Percentiles rank a stretch among this genome's conserved stretches.
These are phyloP conservation scores for Lipomyces kockii DNA, from an alignment of 805 yeast genomes.

Conservation along the genomic window DNA sequence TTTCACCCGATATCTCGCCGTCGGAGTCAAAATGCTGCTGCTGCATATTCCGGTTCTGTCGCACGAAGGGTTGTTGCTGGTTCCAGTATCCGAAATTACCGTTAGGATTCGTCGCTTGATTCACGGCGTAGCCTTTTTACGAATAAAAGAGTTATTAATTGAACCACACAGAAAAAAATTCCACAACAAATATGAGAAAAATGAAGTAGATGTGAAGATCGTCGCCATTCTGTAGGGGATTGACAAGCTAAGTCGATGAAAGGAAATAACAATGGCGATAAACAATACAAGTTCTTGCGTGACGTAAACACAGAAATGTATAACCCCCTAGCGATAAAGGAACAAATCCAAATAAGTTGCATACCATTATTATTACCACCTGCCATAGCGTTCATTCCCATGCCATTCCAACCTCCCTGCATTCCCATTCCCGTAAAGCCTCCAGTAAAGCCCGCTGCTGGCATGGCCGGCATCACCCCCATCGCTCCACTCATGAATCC, in stretches of 20 bases:
- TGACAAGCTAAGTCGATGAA: not conserved
- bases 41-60: not conserved
- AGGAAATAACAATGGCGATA: not conserved
- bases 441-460: not conserved
- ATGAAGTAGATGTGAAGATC: not conserved
- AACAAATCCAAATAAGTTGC: conserved; percentile 1
- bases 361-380: conserved; percentile 10
- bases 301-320: not conserved
- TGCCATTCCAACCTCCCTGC: conserved; percentile 10
- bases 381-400: not conserved
- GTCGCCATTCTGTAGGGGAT: not conserved
- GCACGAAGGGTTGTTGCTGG: conserved; percentile 12
- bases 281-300: not conserved
- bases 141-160: conserved; percentile 8
- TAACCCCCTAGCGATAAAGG: too few species aligned
- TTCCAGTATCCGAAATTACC: conserved; percentile 17
- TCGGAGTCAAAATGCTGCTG: not conserved
- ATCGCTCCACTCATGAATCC: not conserved
- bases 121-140: conserved; percentile 16
- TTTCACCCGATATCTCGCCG: not conserved
- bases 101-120: conserved; percentile 2
- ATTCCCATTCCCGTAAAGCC: conserved; percentile 9
- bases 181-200: not conserved
- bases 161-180: not conserved
- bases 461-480: conserved; percentile 6